Base-by-base conservation (phyloP, 2,329 filamentous ascomycete species). In the Stenocarpella maydis region DNA sequence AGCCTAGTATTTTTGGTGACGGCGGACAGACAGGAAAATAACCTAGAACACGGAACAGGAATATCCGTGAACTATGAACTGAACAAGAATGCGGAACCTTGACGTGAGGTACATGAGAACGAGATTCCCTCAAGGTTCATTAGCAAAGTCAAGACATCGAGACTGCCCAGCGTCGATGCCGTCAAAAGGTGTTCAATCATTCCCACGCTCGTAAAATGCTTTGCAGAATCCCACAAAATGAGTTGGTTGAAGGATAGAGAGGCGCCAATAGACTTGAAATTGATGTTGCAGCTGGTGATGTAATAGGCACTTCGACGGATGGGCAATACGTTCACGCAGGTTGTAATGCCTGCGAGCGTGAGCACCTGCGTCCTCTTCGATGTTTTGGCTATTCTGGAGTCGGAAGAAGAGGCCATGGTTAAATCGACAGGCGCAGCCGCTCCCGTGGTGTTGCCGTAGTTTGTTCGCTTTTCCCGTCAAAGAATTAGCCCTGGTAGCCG, bases 401-500 rank as follows among this genome's bases (percentile, higher is more conserved):
- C 34, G 53, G 53, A n/a, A 41, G 21, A 24, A 26, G 53, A 58
- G 34, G 12, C 26, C 53, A 14, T 14, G 14, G 15, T 39, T 24
- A 14, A 7, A 39, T 31, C n/a, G 52, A 39, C 12, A 58, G 17
- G 37, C 39, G 24, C 34, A 26, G 24, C n/a, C n/a, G 34, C 14
- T 39, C 34, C 53, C 34, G n/a, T 31, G 21, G 14, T 39, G 34
- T 41, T 26, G 53, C 4, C 34, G 14, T 41, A 24, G 34, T 6
- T 24, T 15, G 12, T 8, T 55, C 53, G 34, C 34, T 26, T 39
- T 55, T n/a, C 10, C 24, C 43, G 41, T 26, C 19, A 31, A 6
- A 15, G 24, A n/a, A 12, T 74, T 85, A 90, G 73, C 87, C 86
- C 80, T 90, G 88, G 79, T 91, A 91, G 72, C 87, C 85, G 73